Evolutionary conservation across 139 green algal species (phyloP).

Genomic region (Chlamydomonas incerta): DNA sequence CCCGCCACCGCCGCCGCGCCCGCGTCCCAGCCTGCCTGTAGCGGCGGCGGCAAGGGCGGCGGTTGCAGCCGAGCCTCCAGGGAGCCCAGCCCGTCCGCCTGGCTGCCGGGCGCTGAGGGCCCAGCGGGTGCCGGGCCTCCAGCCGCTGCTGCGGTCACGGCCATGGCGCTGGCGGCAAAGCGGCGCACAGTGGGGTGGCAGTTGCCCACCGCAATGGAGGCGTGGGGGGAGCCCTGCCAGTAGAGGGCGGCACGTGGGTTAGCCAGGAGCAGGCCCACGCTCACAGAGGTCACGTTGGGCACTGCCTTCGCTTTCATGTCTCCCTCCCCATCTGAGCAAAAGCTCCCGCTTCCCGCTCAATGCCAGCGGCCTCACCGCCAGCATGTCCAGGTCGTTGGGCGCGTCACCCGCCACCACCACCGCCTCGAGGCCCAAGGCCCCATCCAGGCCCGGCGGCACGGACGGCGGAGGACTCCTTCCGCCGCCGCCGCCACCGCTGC

Average conservation of each 20-base stretch:
- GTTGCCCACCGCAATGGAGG: constrained; percentile 33
- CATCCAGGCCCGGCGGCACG: background rate
- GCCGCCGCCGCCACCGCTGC: too few species aligned
- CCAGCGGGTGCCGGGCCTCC: too few species aligned
- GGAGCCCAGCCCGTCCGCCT: too few species aligned
- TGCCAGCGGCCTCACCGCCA: background rate
- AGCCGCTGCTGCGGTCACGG: too few species aligned
- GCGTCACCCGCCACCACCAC: constrained; percentile 36
- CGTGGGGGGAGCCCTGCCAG: background rate
- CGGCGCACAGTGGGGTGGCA: constrained; percentile 7
- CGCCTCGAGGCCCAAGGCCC: background rate
- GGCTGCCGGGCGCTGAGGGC: too few species aligned
- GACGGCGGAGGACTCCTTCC: too few species aligned
- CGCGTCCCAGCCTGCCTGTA: too few species aligned
- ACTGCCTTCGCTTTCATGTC: too few species aligned
- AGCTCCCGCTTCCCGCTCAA: background rate
- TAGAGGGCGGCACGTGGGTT: background rate
- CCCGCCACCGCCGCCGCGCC: background rate
- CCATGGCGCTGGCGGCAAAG: background rate
- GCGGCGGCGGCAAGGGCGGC: too few species aligned
- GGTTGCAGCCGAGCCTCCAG: too few species aligned
- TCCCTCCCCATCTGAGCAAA: too few species aligned
- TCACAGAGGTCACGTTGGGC: background rate
- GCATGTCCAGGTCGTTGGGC: constrained; percentile 48
- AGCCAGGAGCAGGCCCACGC: background rate